Percentiles rank a stretch among this genome's conserved stretches.
Evolutionary conservation across 306 rosid species (phyloP).

Genomic region (Cercis canadensis): DNA sequence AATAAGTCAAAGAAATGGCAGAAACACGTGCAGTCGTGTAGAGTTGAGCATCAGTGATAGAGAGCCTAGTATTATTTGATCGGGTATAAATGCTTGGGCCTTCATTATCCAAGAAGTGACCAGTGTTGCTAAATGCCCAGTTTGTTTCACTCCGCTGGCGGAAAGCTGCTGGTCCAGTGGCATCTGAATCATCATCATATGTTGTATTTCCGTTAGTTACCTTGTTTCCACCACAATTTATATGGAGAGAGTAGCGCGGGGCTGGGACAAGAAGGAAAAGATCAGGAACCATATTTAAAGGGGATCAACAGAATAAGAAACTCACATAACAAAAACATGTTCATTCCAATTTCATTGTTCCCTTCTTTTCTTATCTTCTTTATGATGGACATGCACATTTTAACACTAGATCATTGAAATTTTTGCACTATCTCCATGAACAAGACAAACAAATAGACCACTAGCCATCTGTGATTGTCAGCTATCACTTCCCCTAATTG

Average conservation of each 20-base stretch:
- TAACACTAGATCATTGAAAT: too few relatives aligned
- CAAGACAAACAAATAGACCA: too few relatives aligned
- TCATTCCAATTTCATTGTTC: too few relatives aligned
- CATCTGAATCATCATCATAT: slow-evolving; percentile 2
- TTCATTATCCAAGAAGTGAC: slow-evolving; percentile 30
- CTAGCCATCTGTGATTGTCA: too few relatives aligned
- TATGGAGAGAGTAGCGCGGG: slow-evolving; percentile 54
- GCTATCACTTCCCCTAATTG: too few relatives aligned
- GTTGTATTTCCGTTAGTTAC: slow-evolving; percentile 19
- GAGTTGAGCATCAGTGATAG: slow-evolving; percentile 39
- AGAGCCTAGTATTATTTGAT: slow-evolving; percentile 32
- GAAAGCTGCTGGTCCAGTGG: slow-evolving; percentile 32
- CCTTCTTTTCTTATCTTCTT: too few relatives aligned
- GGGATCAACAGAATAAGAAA: neutral
- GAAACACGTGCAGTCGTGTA: slow-evolving; percentile 58
- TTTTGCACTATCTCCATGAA: too few relatives aligned
- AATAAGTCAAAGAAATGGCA: slow-evolving; percentile 52
- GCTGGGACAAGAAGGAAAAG: slow-evolving; percentile 35
- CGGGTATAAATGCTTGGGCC: neutral
- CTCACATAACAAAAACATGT: too few relatives aligned
- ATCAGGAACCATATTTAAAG: neutral
- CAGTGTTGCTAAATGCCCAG: slow-evolving; percentile 54
- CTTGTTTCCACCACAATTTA: slow-evolving; percentile 67
- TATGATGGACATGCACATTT: too few relatives aligned
- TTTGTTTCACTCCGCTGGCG: slow-evolving; percentile 8